Base-by-base conservation (phyloP, 2,329 filamentous ascomycete genomes). In the Stemphylium vesicarium region DNA sequence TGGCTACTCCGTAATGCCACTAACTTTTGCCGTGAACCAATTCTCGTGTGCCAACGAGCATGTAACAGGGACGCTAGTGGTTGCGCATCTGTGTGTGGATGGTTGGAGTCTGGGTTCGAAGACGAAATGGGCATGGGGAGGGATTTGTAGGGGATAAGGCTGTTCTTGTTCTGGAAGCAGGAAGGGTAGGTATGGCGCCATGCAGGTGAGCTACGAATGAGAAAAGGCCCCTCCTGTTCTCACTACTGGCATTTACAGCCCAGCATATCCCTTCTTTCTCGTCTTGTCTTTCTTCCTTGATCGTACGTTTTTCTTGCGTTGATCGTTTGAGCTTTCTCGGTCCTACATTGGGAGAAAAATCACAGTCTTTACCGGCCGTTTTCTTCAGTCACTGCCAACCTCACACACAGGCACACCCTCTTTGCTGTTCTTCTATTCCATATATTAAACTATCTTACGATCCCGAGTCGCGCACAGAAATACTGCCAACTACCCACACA, bases 11-110 rank as follows among this genome's bases (percentile, higher is more conserved):
- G 16, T 24, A 43, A 50, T 45, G 50, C 50, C 50, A 50, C 50
- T 53, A 53, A 53, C 50, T 53, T 53, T 50, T 38, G 13, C 38
- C 12, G n/a, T 15, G 31, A 41, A 39, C 50, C 50, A 53, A 49
- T 53, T 42, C 45, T 42, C 13, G 11, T 49, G 24, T 29, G 6
- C 20, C 31, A 24, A 43, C n/a, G n/a, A 22, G 18, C 24, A 38
- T 32, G 36, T 24, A 15, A 15, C 5, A 20, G 24, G 13, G 13
- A 35, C 50, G 50, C 50, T 53, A 53, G 12, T 13, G 12, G 29
- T 7, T 16, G 5, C n/a, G 29, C 38, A 26, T 20, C 3, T 37
- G 15, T 32, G 20, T 53, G 26, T 53, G 38, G 50, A 15, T 32
- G 38, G 37, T 24, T 37, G 42, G 36, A 12, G 6, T 18, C 16